Evolutionary conservation across 2,329 filamentous ascomycete species (phyloP).

Genomic region (Lasiodiplodia sp.): DNA sequence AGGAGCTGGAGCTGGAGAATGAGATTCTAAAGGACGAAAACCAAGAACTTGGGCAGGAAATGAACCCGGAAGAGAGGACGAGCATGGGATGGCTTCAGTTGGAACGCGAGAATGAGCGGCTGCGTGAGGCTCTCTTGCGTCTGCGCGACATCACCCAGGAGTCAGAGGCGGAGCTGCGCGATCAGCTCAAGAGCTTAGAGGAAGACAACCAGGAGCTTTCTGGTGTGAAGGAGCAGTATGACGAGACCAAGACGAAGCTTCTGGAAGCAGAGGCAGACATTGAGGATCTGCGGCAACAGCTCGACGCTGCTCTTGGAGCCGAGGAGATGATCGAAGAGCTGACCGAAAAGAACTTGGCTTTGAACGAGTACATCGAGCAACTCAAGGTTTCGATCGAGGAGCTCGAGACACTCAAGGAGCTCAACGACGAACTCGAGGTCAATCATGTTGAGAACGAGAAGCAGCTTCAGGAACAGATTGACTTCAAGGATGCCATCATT

Average conservation of each 20-base stretch:
- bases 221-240: conserved; percentile 65
- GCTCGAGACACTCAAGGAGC: conserved; percentile 85
- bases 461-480: conserved; percentile 91
- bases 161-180: conserved; percentile 79
- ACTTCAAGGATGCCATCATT: conserved; percentile 84
- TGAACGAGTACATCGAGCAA: conserved; percentile 84
- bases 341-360: conserved; percentile 82
- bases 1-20: conserved; percentile 87
- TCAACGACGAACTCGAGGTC: conserved; percentile 92
- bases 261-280: conserved; percentile 75
- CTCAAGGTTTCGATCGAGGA: conserved; percentile 84
- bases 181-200: conserved; percentile 58
- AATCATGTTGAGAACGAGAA: conserved; percentile 94
- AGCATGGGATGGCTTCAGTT: conserved; percentile 90
- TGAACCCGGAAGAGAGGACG: conserved; percentile 85
- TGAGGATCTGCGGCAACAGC: conserved; percentile 86
- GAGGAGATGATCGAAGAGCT: conserved; percentile 96
- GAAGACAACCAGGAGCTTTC: conserved; percentile 50
- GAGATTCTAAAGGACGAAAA: conserved; percentile 91
- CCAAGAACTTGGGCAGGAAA: conserved; percentile 79
- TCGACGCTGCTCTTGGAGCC: conserved; percentile 85
- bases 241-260: conserved; percentile 75
- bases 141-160: conserved; percentile 88
- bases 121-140: conserved; percentile 83
- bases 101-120: conserved; percentile 86